phyloP scores from a whole-genome alignment of 2,329 filamentous ascomycete genomes.

The Calonectria multiphialidica region DNA sequence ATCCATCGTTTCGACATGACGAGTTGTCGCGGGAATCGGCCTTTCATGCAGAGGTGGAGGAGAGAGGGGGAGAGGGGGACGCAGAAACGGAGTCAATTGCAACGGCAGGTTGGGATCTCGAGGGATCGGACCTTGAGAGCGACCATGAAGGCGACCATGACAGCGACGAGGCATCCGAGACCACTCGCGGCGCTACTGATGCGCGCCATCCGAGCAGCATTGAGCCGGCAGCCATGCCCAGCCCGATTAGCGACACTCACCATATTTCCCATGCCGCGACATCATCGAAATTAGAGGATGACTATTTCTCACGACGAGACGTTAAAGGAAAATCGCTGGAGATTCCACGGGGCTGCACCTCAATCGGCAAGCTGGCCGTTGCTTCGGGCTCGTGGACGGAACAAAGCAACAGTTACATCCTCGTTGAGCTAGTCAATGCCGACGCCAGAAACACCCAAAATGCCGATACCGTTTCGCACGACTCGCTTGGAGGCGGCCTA shows the following conservation, averaged over 20 bases:
- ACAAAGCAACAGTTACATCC: neutral
- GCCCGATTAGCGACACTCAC: neutral
- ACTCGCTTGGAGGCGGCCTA: neutral
- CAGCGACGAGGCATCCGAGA: neutral
- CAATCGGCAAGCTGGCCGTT: neutral
- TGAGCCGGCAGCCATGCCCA: neutral
- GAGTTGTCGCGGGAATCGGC: neutral
- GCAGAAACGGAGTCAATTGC: neutral
- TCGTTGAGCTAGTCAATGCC: neutral
- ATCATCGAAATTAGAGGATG: neutral
- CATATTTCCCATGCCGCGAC: neutral
- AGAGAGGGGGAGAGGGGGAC: neutral
- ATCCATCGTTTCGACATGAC: neutral
- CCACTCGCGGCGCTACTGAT: neutral
- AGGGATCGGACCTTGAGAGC: neutral
- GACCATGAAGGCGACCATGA: neutral
- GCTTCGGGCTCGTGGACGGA: neutral
- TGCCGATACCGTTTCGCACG: neutral
- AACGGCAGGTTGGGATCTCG: neutral
- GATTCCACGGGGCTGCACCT: neutral
- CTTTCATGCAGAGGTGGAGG: neutral
- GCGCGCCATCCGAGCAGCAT: neutral
- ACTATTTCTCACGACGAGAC: neutral
- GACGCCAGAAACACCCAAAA: neutral
- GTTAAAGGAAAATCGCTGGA: neutral